phyloP scores from a whole-genome alignment of 2,329 filamentous ascomycete genomes.

The Aspergillus awamori region DNA sequence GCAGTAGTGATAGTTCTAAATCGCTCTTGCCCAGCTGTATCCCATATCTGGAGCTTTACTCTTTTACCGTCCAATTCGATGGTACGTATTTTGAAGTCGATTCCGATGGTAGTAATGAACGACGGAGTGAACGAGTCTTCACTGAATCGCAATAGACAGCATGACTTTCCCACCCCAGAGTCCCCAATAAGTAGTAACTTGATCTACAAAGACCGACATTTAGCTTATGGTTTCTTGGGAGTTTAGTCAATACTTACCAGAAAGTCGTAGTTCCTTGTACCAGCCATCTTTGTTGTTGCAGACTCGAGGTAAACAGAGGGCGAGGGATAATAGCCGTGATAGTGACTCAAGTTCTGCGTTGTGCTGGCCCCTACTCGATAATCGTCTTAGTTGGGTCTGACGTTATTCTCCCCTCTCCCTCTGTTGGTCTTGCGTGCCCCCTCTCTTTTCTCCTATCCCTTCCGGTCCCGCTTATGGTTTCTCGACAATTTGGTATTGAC shows the following conservation, averaged over 20 bases:
- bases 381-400: not conserved
- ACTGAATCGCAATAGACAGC: slow-evolving; percentile 93
- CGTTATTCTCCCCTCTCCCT: slow-evolving; percentile 2
- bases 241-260: slow-evolving; percentile 65
- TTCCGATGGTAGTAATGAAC: slow-evolving; percentile 98
- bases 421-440: not conserved
- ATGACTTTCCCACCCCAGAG: slow-evolving; percentile 95
- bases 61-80: slow-evolving; percentile 99
- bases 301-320: not conserved
- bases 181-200: slow-evolving; percentile 96
- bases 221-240: slow-evolving; percentile 20
- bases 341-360: not conserved
- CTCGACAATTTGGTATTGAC: not conserved
- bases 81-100: slow-evolving; percentile 99
- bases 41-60: slow-evolving; percentile 99
- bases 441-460: not conserved
- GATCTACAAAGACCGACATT: slow-evolving; percentile 63
- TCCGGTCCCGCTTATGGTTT: not conserved
- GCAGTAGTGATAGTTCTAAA: slow-evolving; percentile 99
- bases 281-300: slow-evolving; percentile 68
- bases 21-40: slow-evolving; percentile 95
- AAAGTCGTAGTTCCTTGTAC: slow-evolving; percentile 98
- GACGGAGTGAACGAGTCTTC: slow-evolving; percentile 97
- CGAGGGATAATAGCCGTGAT: not conserved
- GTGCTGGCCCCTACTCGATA: not conserved